A percentile compares a stretch with the other conserved stretches of the same genome.
Evolutionary conservation across 2,329 filamentous ascomycete species (phyloP).

Genomic region (Davidsoniella neocaledoniae): DNA sequence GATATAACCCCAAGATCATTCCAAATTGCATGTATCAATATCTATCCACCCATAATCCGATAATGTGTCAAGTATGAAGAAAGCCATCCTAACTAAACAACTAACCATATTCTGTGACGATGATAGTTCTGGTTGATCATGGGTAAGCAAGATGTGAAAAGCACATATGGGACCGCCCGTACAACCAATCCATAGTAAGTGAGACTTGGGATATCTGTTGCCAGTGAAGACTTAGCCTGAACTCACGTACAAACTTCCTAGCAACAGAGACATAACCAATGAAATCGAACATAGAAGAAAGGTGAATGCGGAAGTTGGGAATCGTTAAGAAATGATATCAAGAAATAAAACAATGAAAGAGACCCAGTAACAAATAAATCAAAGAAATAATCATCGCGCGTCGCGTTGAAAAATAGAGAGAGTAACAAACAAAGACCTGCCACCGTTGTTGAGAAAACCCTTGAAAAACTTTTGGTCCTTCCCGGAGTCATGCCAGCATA

Average conservation of each 20-base stretch:
- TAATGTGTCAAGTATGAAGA: no score
- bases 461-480: conserved; percentile 10
- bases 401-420: conserved; percentile 4
- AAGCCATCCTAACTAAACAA: neutral
- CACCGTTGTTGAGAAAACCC: conserved; percentile 8
- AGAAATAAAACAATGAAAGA: conserved; percentile 8
- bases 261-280: neutral
- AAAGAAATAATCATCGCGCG: neutral
- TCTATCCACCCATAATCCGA: neutral
- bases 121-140: no score
- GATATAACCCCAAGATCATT: no score
- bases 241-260: no score
- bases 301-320: neutral
- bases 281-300: conserved; percentile 8
- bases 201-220: no score
- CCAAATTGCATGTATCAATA: no score
- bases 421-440: conserved; percentile 11
- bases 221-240: no score
- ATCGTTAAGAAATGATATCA: conserved; percentile 9
- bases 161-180: no score
- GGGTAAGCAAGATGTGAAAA: no score
- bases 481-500: neutral
- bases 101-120: no score
- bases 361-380: conserved; percentile 6
- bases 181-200: no score